A percentile compares a stretch with the other conserved stretches of the same genome.
Conservation (phyloP, 352 stramenopile species). For the Pythium angustatum region DNA sequence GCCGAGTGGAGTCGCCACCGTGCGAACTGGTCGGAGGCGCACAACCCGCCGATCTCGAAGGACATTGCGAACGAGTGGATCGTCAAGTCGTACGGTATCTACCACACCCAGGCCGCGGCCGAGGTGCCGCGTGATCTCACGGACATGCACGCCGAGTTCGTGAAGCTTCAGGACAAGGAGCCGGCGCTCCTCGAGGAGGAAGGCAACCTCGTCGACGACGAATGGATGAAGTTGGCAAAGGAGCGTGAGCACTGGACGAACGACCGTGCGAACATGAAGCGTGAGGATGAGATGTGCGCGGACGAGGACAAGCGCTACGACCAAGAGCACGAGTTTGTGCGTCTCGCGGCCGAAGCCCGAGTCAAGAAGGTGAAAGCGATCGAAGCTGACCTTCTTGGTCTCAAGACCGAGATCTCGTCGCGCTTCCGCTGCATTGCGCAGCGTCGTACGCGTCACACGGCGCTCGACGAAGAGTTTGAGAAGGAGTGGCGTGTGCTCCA, state of each 20-base stretch:
- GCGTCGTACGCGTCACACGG: conserved; percentile 69
- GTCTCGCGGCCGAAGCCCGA: conserved; percentile 66
- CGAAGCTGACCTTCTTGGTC: conserved; percentile 66
- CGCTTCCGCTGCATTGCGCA: conserved; percentile 72
- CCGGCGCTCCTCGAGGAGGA: conserved; percentile 76
- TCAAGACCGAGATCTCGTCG: conserved; percentile 82
- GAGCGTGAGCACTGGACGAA: conserved; percentile 89
- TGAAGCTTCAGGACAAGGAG: conserved; percentile 87
- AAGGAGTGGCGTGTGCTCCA: conserved; percentile 84
- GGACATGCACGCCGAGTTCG: conserved; percentile 68
- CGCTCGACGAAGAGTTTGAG: conserved; percentile 81
- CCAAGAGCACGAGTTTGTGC: conserved; percentile 85
- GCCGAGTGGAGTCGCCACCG: conserved; percentile 86
- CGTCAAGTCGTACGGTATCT: conserved; percentile 85
- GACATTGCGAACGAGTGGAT: conserved; percentile 89
- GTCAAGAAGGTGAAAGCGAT: conserved; percentile 86
- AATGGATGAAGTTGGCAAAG: conserved; percentile 90
- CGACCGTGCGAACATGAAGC: conserved; percentile 88
- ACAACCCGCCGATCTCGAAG: conserved; percentile 87
- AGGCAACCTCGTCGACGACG: conserved; percentile 79
- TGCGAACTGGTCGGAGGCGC: conserved; percentile 83
- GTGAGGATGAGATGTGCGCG: conserved; percentile 84
- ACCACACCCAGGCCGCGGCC: conserved; percentile 43
- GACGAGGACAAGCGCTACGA: conserved; percentile 85
- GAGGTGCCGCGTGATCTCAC: conserved; percentile 73